Percentiles rank a stretch among this genome's conserved stretches.
These are phyloP conservation scores for Mycena sp. DNA, from an alignment of 1,284 basidiomycete genomes.

Conservation along the genomic window DNA sequence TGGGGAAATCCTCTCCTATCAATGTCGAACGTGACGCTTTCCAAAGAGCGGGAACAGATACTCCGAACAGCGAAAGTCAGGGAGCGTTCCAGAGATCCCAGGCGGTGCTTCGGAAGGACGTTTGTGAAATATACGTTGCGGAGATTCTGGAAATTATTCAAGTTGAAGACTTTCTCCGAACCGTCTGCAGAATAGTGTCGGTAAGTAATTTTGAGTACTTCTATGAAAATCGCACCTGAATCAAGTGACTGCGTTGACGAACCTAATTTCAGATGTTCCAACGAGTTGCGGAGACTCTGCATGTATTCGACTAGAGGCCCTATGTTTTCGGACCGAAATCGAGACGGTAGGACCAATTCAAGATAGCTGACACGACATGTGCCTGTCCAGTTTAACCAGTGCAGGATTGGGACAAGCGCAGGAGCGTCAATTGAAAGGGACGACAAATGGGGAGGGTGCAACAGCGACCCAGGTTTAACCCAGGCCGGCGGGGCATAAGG, in stretches of 20 bases:
- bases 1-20: neutral
- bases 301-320: neutral
- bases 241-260: neutral
- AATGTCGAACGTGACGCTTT: neutral
- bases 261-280: neutral
- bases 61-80: neutral
- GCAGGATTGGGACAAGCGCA: neutral
- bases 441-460: neutral
- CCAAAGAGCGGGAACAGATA: neutral
- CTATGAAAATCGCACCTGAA: too few species aligned
- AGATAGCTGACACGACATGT: neutral
- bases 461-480: neutral
- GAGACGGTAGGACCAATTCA: neutral
- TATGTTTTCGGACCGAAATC: neutral
- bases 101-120: too few species aligned
- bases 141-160: neutral
- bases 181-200: too few species aligned
- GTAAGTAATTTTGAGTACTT: too few species aligned
- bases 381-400: constrained; percentile 7
- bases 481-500: constrained; percentile 6
- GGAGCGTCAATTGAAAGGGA: neutral
- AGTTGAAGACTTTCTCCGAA: neutral
- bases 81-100: neutral
- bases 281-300: neutral
- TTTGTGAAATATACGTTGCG: neutral